Evolutionary conservation across 805 yeast species (phyloP).

Genomic region (Lipomyces japonicus): DNA sequence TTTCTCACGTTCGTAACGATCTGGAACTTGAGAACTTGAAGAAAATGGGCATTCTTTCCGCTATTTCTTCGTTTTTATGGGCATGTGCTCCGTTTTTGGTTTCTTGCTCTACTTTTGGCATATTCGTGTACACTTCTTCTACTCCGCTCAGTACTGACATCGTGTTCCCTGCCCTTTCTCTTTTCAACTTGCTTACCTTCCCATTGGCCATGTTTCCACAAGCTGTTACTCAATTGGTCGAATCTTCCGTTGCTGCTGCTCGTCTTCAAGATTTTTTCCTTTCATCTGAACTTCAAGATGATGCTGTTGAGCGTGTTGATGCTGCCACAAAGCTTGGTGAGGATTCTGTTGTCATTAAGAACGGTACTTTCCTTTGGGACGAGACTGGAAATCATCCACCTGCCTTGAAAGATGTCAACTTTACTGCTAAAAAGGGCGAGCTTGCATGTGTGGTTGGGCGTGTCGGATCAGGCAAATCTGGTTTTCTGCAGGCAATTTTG

Average conservation of each 20-base stretch:
- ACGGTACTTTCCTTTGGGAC: constrained; percentile 50
- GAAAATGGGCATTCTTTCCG: constrained; percentile 67
- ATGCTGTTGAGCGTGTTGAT: constrained; percentile 55
- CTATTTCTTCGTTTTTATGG: constrained; percentile 72
- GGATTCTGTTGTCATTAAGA: constrained; percentile 42
- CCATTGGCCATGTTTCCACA: constrained; percentile 91
- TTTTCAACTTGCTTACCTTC: constrained; percentile 83
- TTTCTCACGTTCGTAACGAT: constrained; percentile 82
- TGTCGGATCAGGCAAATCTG: constrained; percentile 89
- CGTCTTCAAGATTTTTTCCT: constrained; percentile 71
- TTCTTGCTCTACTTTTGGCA: constrained; percentile 82
- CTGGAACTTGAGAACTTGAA: constrained; percentile 70
- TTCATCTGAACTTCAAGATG: constrained; percentile 72
- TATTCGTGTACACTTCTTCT: constrained; percentile 59
- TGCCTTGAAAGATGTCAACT: constrained; percentile 62
- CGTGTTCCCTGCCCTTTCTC: constrained; percentile 80
- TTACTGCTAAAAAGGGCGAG: constrained; percentile 67
- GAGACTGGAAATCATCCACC: constrained; percentile 71
- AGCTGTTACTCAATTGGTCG: constrained; percentile 80
- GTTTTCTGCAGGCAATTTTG: constrained; percentile 69
- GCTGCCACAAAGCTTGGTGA: constrained; percentile 73
- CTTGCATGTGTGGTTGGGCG: constrained; percentile 81
- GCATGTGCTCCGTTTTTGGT: constrained; percentile 85
- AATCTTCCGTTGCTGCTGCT: constrained; percentile 58
- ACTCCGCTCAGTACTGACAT: constrained; percentile 79